phyloP scores from a whole-genome alignment of 1,284 basidiomycete species.

The Boletellus deceptivus region DNA sequence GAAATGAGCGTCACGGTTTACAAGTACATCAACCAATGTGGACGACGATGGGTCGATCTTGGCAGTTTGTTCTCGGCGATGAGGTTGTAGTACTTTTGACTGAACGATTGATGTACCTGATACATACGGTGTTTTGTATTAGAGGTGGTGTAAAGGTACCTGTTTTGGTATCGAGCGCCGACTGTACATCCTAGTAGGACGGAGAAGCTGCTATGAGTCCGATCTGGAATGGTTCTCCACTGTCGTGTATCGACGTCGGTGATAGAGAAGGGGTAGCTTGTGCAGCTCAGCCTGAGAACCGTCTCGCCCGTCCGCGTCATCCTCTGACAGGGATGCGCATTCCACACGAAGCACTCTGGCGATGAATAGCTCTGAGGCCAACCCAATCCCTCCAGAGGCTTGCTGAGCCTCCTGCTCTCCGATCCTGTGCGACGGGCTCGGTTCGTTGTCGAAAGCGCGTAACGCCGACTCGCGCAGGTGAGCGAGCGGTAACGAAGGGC shows the following conservation, averaged over 20 bases:
- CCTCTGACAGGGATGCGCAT: slow-evolving; percentile 13
- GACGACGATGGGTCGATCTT: slow-evolving; percentile 84
- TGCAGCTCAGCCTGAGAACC: slow-evolving; percentile 19
- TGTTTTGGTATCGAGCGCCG: slow-evolving; percentile 11
- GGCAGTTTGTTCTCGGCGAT: slow-evolving; percentile 69
- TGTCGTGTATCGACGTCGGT: slow-evolving; percentile 45
- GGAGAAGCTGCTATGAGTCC: neutral
- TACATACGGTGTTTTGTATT: slow-evolving; percentile 2
- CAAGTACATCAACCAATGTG: slow-evolving; percentile 80
- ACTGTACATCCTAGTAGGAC: neutral
- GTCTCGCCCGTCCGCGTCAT: slow-evolving; percentile 6
- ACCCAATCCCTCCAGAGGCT: slow-evolving; percentile 13
- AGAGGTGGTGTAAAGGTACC: slow-evolving; percentile 6
- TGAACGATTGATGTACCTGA: too few species aligned
- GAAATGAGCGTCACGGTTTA: slow-evolving; percentile 60
- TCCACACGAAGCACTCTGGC: slow-evolving; percentile 49
- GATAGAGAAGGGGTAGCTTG: slow-evolving; percentile 45
- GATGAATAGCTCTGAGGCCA: slow-evolving; percentile 45
- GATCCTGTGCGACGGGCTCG: neutral
- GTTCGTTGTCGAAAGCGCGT: slow-evolving; percentile 24
- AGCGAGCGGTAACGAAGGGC: slow-evolving; percentile 40
- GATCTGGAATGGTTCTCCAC: slow-evolving; percentile 10
- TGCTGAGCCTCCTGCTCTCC: slow-evolving; percentile 11
- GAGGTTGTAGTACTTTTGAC: slow-evolving; percentile 40
- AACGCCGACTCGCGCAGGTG: slow-evolving; percentile 25